Evolutionary conservation across 805 yeast genomes (phyloP).

Genomic region (Trichomonascus vanleenenianus): DNA sequence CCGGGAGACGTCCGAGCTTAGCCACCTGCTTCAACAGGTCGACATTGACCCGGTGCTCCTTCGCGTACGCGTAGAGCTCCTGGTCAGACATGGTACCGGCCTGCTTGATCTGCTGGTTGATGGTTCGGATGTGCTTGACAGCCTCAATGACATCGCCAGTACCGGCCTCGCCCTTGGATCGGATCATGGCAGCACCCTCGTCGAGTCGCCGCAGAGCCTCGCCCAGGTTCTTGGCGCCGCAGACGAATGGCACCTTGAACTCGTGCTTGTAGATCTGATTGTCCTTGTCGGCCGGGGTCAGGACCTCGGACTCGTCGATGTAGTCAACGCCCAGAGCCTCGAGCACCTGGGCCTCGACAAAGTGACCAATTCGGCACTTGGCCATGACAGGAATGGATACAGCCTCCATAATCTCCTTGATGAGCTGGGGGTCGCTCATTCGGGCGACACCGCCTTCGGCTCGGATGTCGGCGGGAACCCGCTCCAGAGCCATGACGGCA

Average conservation of each 20-base stretch:
- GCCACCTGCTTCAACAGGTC: constrained; percentile 41
- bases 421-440: constrained; percentile 80
- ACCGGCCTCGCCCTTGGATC: constrained; percentile 87
- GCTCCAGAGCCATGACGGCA: constrained; percentile 83
- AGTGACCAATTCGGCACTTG: constrained; percentile 75
- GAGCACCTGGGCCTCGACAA: constrained; percentile 72
- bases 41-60: constrained; percentile 50
- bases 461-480: constrained; percentile 81
- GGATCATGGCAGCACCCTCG: constrained; percentile 83
- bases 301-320: constrained; percentile 78
- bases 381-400: constrained; percentile 63
- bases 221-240: constrained; percentile 77
- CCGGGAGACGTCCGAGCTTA: constrained; percentile 58
- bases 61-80: constrained; percentile 45
- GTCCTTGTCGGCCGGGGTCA: constrained; percentile 71
- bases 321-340: constrained; percentile 68
- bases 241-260: constrained; percentile 70
- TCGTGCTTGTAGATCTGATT: constrained; percentile 54
- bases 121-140: constrained; percentile 60
- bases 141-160: constrained; percentile 84
- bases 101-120: constrained; percentile 47
- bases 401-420: constrained; percentile 61
- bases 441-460: constrained; percentile 76
- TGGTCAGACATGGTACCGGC: constrained; percentile 37
- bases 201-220: constrained; percentile 71